Evolutionary conservation across 495 filamentous ascomycete species (phyloP).

Genomic region (Aspergillus avenaceus): DNA sequence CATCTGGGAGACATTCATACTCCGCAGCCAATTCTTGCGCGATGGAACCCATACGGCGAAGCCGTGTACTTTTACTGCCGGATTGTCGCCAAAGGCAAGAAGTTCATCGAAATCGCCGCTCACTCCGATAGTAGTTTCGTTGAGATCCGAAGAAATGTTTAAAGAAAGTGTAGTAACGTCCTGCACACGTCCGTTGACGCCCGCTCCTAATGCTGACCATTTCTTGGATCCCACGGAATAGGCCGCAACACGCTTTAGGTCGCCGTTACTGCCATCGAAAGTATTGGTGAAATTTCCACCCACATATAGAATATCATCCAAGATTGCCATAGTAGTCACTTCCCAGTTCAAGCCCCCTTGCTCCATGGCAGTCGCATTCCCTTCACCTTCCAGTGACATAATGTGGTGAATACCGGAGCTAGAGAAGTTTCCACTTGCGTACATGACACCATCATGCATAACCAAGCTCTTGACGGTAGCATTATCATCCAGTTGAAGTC

Average conservation of each 20-base stretch:
- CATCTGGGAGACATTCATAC: slow-evolving; percentile 62
- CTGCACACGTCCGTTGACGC: slow-evolving; percentile 76
- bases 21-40: slow-evolving; percentile 80
- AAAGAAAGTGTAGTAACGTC: slow-evolving; percentile 71
- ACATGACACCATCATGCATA: slow-evolving; percentile 56
- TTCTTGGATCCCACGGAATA: slow-evolving; percentile 64
- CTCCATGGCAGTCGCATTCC: slow-evolving; percentile 57
- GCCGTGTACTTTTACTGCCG: slow-evolving; percentile 58
- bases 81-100: slow-evolving; percentile 57
- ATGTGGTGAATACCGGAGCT: slow-evolving; percentile 63
- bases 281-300: slow-evolving; percentile 85
- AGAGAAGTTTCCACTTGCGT: slow-evolving; percentile 83
- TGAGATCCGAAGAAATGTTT: slow-evolving; percentile 67
- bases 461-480: slow-evolving; percentile 64
- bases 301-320: slow-evolving; percentile 67
- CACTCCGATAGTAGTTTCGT: slow-evolving; percentile 71
- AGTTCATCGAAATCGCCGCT: slow-evolving; percentile 78
- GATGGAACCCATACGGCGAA: slow-evolving; percentile 97
- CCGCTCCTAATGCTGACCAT: slow-evolving; percentile 80
- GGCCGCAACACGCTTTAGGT: slow-evolving; percentile 68
- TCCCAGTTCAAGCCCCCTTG: slow-evolving; percentile 77
- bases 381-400: slow-evolving; percentile 58
- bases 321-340: slow-evolving; percentile 64
- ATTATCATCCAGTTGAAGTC: slow-evolving; percentile 56
- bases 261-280: slow-evolving; percentile 49